These are phyloP conservation scores for Rhizophagus clarus DNA, from an alignment of 192 early-diverging fungal genomes.

Conservation along the genomic window DNA sequence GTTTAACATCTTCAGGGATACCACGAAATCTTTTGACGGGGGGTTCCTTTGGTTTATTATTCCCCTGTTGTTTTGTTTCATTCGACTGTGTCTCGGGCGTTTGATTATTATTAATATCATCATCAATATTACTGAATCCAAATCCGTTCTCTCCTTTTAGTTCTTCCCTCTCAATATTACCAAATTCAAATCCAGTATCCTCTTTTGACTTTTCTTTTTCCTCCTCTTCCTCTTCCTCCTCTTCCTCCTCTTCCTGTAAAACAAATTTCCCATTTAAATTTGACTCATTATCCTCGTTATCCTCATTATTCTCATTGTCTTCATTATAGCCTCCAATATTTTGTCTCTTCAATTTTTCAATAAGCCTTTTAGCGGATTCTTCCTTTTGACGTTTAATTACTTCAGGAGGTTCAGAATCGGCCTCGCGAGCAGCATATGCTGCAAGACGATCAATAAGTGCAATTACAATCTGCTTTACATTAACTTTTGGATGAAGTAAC, in stretches of 20 bases:
- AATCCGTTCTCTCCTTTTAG: slow-evolving; percentile 30
- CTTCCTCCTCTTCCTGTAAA: slow-evolving; percentile 45
- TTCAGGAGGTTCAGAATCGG: slow-evolving; percentile 49
- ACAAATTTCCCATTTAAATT: background rate
- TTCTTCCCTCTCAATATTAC: slow-evolving; percentile 8
- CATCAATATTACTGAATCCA: background rate
- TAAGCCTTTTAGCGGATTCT: slow-evolving; percentile 38
- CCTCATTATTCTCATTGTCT: slow-evolving; percentile 37
- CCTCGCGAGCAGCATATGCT: slow-evolving; percentile 83
- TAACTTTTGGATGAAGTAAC: slow-evolving; percentile 88
- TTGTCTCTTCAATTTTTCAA: slow-evolving; percentile 37
- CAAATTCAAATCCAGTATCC: slow-evolving; percentile 18
- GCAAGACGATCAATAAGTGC: slow-evolving; percentile 93
- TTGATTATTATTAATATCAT: slow-evolving; percentile 4
- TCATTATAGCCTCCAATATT: slow-evolving; percentile 34
- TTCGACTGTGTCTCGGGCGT: background rate
- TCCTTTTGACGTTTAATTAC: slow-evolving; percentile 41
- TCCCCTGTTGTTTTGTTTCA: slow-evolving; percentile 26
- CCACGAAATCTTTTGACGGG: slow-evolving; percentile 63
- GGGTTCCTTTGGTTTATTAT: slow-evolving; percentile 27
- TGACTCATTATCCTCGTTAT: slow-evolving; percentile 27
- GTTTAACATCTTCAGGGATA: slow-evolving; percentile 81
- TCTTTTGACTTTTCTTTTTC: slow-evolving; percentile 6
- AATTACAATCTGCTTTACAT: slow-evolving; percentile 97
- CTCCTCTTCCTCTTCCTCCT: slow-evolving; percentile 11